Base-by-base conservation (phyloP, 2,329 filamentous ascomycete species). In the Domatiomyces globalis region DNA sequence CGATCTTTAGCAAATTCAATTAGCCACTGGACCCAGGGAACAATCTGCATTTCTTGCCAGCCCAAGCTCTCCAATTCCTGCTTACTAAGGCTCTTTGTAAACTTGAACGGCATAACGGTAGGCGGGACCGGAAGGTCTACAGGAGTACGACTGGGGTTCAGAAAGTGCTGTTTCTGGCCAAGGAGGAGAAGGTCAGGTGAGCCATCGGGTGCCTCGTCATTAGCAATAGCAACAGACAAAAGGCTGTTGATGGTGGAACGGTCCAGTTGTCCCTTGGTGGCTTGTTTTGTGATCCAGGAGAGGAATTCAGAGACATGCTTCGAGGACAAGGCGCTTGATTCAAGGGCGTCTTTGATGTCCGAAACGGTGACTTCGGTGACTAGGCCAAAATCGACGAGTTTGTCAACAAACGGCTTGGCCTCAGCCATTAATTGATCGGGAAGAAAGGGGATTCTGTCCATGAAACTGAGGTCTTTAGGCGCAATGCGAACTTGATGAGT, bases 401-500 rank as follows among this genome's bases (percentile, higher is more conserved):
- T 88, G 53, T 77, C 77, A 52, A 96, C 79, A 60, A 98, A 94
- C 0, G 76, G 75, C n/a, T 76, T 72, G 4, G 78, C 74, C 49
- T 73, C 77, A 8, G 81, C 75, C 53, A 83, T 79, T 59, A 96
- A 75, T 54, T 83, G 81, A 45, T 86, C 79, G 1, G 90, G 85
- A 3, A 96, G 74, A 42, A 94, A 81, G 0, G 92, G 88, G 55
- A 98, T 92, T 33, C 85, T 85, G 51, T 89, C 83, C 52, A 96
- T 80, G 63, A 98, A 98, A 59, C 76, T 81, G 43, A 84, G 67
- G 43, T 82, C 79, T 73, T 72, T 85, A 65, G 64, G 84, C 70
- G 65, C 85, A 59, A 94, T 77, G 33, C 92, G 85, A 36, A 95
- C 87, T 59, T 85, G 78, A 10, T 85, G 80, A 36, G 85, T 94